Evolutionary conservation across 164 flowering plant species (phyloP).

Genomic region (Sedum album): DNA sequence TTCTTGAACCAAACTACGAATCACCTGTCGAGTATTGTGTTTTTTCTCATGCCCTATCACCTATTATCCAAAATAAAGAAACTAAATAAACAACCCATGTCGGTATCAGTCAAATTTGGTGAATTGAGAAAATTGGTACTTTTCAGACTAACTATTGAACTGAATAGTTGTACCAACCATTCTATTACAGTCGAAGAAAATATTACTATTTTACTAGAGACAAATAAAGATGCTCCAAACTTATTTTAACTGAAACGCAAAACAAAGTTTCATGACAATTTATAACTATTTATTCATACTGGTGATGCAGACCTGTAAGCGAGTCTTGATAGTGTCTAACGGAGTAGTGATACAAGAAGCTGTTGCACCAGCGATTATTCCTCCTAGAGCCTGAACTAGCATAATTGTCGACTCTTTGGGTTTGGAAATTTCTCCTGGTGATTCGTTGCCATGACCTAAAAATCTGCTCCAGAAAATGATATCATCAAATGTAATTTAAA

Average conservation of each 20-base stretch:
- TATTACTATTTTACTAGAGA: background rate
- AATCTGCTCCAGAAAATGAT: constrained; percentile 26
- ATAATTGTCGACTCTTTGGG: constrained; percentile 41
- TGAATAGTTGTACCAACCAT: background rate
- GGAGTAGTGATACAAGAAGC: constrained; percentile 91
- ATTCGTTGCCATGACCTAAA: constrained; percentile 41
- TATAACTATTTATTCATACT: background rate
- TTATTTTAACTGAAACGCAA: background rate
- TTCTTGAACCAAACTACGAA: constrained; percentile 53
- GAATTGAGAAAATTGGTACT: background rate
- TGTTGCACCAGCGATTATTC: constrained; percentile 76
- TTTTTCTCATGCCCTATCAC: constrained; percentile 67
- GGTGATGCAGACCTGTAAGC: constrained; percentile 51
- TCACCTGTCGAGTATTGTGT: constrained; percentile 52
- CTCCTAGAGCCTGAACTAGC: constrained; percentile 83
- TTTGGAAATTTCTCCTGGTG: constrained; percentile 39
- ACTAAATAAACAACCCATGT: background rate
- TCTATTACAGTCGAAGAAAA: background rate
- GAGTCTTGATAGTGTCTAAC: constrained; percentile 93
- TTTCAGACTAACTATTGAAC: background rate
- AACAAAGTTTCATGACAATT: background rate
- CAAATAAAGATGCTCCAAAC: background rate
- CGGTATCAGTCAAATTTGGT: background rate
- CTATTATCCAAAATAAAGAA: constrained; percentile 27
- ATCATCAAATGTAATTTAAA: background rate